phyloP scores from a whole-genome alignment of 257 asterid genomes.

The Solanum medicagineum region DNA sequence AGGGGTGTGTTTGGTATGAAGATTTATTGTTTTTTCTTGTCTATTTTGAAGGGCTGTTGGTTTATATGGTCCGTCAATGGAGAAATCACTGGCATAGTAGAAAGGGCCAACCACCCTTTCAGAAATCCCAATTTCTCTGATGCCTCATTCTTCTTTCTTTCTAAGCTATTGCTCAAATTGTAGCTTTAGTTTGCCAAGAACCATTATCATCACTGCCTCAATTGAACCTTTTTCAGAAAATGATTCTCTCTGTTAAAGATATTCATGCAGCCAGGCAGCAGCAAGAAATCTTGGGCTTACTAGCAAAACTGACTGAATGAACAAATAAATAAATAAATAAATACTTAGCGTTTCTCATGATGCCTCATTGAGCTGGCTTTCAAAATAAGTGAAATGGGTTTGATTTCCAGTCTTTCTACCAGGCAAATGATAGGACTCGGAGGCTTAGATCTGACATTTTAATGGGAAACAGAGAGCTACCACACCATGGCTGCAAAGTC shows the following conservation, averaged over 20 bases:
- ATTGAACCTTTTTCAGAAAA: neutral
- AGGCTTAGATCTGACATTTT: slow-evolving; percentile 14
- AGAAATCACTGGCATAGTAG: neutral
- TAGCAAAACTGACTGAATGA: neutral
- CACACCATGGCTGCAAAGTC: slow-evolving; percentile 16
- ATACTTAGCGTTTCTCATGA: neutral
- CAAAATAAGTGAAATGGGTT: neutral
- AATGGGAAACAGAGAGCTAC: neutral
- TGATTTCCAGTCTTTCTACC: neutral
- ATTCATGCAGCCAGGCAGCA: neutral
- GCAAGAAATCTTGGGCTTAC: neutral
- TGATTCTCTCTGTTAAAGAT: neutral
- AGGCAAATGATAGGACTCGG: neutral
- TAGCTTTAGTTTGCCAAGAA: neutral
- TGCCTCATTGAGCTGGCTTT: neutral
- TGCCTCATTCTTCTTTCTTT: neutral
- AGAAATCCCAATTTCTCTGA: neutral
- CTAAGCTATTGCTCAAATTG: neutral
- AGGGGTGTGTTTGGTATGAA: neutral
- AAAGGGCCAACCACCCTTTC: neutral
- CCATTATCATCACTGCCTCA: neutral
- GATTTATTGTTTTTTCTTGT: neutral
- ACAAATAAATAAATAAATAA: neutral
- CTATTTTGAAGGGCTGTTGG: slow-evolving; percentile 7
- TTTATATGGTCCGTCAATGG: neutral